These are phyloP conservation scores for Cutaneotrichosporon arboriforme DNA, from an alignment of 1,284 basidiomycete species.

Conservation along the genomic window DNA sequence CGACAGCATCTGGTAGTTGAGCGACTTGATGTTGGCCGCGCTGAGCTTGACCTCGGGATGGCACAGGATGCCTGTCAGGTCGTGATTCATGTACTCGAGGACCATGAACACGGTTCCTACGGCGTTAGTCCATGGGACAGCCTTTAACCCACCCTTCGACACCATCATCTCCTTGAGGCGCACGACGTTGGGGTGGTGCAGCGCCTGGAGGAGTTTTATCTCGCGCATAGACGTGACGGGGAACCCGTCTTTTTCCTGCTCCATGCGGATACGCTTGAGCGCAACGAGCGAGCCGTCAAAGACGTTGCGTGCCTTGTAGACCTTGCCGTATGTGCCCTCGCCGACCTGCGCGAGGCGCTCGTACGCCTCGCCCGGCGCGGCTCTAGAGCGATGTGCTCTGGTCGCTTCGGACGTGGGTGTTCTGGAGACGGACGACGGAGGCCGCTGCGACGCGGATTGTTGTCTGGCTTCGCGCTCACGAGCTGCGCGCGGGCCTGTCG, in stretches of 20 bases:
- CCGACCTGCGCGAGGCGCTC: slow-evolving; percentile 89
- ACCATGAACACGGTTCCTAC: slow-evolving; percentile 99
- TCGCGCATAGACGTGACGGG: slow-evolving; percentile 98
- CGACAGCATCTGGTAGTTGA: slow-evolving; percentile 88
- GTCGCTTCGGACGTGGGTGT: not conserved
- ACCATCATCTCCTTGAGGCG: slow-evolving; percentile 97
- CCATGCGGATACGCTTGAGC: slow-evolving; percentile 96
- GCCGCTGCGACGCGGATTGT: no score
- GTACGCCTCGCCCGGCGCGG: slow-evolving; percentile 57
- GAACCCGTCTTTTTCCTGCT: slow-evolving; percentile 94
- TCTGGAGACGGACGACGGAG: no score
- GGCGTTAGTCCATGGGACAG: not conserved
- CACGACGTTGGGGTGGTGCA: slow-evolving; percentile 85
- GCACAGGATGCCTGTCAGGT: slow-evolving; percentile 88
- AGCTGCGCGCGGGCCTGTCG: not conserved
- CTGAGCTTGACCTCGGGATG: slow-evolving; percentile 82
- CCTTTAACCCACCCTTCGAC: slow-evolving; percentile 64
- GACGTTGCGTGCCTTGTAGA: slow-evolving; percentile 91
- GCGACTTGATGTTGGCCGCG: slow-evolving; percentile 84
- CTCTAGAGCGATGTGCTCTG: not conserved
- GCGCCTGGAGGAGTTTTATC: slow-evolving; percentile 90
- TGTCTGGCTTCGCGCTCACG: not conserved
- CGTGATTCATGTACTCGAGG: slow-evolving; percentile 99
- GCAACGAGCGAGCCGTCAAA: slow-evolving; percentile 73
- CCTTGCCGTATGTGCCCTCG: slow-evolving; percentile 98